Conservation (phyloP, 1,284 basidiomycete species). For the Sphaerobolus stellatus region DNA sequence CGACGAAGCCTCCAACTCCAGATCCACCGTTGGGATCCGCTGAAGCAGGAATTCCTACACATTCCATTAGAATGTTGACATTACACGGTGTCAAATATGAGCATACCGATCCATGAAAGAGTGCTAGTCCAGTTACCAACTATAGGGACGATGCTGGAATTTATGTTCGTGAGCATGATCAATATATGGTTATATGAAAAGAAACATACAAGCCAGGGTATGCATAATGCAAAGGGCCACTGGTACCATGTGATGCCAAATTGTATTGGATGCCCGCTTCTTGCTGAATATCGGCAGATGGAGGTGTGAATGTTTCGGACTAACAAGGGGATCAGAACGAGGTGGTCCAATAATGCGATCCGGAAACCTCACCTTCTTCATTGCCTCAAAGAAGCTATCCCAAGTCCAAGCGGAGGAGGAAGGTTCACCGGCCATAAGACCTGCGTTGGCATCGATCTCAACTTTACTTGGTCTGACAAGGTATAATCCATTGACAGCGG, state of each 20-base stretch:
- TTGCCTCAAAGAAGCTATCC: slow-evolving; percentile 48
- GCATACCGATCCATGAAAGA: slow-evolving; percentile 40
- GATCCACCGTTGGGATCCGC: slow-evolving; percentile 50
- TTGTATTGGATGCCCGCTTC: slow-evolving; percentile 37
- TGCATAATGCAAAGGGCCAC: slow-evolving; percentile 42
- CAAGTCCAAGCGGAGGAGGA: slow-evolving; percentile 51
- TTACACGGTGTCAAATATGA: not conserved
- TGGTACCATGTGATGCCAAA: slow-evolving; percentile 39
- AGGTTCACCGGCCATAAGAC: slow-evolving; percentile 38
- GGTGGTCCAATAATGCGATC: not conserved
- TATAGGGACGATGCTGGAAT: slow-evolving; percentile 43
- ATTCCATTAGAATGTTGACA: not conserved
- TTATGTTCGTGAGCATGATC: slow-evolving; percentile 8
- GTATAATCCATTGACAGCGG: slow-evolving; percentile 74
- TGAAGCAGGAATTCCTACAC: slow-evolving; percentile 32
- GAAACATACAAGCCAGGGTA: slow-evolving; percentile 26
- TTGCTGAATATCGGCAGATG: slow-evolving; percentile 25
- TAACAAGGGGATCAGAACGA: slow-evolving; percentile 16
- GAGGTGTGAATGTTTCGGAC: slow-evolving; percentile 41
- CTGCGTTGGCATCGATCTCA: slow-evolving; percentile 58
- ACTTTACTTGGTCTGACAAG: slow-evolving; percentile 51
- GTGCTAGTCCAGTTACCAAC: slow-evolving; percentile 54
- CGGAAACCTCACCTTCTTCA: slow-evolving; percentile 53
- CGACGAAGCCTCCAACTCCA: slow-evolving; percentile 54
- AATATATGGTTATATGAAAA: not conserved